Base-by-base conservation (phyloP, 1,284 basidiomycete genomes). In the Ceratorhiza oryzae-sativae region DNA sequence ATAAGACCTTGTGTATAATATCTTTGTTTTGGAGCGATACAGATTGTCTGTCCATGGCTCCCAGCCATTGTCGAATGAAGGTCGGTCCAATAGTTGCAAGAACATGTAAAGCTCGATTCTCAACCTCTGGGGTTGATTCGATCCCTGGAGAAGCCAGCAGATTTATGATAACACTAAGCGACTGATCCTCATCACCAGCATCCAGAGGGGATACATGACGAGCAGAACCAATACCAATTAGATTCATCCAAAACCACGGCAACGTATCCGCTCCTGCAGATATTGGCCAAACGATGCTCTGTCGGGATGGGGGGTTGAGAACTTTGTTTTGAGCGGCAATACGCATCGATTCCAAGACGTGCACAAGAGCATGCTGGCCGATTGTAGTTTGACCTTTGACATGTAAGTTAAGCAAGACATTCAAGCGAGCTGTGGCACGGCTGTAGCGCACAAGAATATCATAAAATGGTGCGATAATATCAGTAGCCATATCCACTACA, bases 381-480 rank as follows among this genome's bases (percentile, higher is more conserved):
- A 65, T 65, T 5, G 9, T 8, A 3, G 39, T 39, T 10, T n/a
- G n/a, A 1, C 10, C 36, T 20, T 46, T 18, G 48, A 10, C 23
- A 15, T 65, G 62, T 3, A 36, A 65, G 34, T 15, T 20, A n/a
- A 65, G 12, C 3, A n/a, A 18, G 9, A 51, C 9, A 12, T 32
- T 39, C 4, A 30, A 20, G 18, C 62, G 49, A 55, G 49, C 30
- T 32, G 55, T 18, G 1, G 62, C 27, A 3, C 62, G 62, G 34
- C 62, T 65, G 23, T 53, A 53, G 18, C 62, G 62, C 2, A 49
- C 62, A 41, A 34, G 48, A 12, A 65, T 48, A 10, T 65, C 48
- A 18, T 39, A n/a, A 15, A 65, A 25, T 3, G 46, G 18, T 1
- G 51, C 18, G 36, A 32, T 18, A 23, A 15, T 4, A 18, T 27